These are phyloP conservation scores for Hericium erinaceus DNA, from an alignment of 768 basidiomycete species.

Conservation along the genomic window DNA sequence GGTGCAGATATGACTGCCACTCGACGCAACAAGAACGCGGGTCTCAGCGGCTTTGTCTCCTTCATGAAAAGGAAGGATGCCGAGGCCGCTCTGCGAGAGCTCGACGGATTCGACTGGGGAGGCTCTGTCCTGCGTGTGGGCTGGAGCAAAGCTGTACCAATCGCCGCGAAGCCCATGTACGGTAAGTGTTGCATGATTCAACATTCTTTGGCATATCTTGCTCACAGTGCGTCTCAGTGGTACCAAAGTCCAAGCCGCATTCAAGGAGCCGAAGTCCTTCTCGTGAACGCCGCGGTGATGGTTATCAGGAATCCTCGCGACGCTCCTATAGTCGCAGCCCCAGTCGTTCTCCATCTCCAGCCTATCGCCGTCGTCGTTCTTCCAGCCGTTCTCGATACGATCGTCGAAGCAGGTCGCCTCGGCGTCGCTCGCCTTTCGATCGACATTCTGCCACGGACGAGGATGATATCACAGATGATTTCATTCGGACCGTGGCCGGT, in stretches of 20 bases:
- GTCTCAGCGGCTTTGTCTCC: constrained; percentile 92
- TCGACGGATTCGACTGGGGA: constrained; percentile 94
- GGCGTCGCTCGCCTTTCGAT: constrained; percentile 25
- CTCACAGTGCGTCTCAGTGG: constrained; percentile 1
- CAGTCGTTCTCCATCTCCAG: constrained; percentile 30
- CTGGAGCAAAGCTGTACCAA: constrained; percentile 95
- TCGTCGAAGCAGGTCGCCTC: constrained; percentile 38
- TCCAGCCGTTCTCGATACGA: constrained; percentile 30
- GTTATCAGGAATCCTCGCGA: constrained; percentile 24
- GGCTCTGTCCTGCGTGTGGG: constrained; percentile 81
- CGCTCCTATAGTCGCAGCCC: constrained; percentile 11
- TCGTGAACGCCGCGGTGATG: constrained; percentile 24
- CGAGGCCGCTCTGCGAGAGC: constrained; percentile 77
- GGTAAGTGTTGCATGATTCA: constrained; percentile 35
- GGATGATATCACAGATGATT: constrained; percentile 70
- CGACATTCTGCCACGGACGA: constrained; percentile 36
- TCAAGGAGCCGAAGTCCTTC: constrained; percentile 16
- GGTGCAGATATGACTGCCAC: constrained; percentile 70
- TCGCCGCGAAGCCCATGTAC: constrained; percentile 73
- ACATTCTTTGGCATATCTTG: neutral
- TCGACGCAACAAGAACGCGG: constrained; percentile 60
- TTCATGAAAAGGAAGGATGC: constrained; percentile 93
- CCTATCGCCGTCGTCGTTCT: constrained; percentile 27
- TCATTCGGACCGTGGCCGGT: constrained; percentile 79
- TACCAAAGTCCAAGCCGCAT: constrained; percentile 16